Conservation (phyloP, 495 filamentous ascomycete species). For the Daldinia grandis region DNA sequence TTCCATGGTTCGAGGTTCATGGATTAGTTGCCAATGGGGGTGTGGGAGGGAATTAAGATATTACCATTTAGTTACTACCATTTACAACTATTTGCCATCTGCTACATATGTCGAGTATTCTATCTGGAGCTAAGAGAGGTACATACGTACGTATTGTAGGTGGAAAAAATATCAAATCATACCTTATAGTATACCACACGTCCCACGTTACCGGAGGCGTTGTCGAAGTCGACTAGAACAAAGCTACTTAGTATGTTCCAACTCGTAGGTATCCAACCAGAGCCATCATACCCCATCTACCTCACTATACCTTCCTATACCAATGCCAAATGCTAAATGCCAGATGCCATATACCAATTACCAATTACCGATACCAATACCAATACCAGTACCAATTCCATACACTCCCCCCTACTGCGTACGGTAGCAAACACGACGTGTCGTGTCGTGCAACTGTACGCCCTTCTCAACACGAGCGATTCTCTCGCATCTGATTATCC, state of each 20-base stretch:
- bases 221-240: constrained; percentile 7
- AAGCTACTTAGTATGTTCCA: constrained; percentile 5
- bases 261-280: constrained; percentile 2
- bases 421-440: constrained; percentile 32
- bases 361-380: neutral
- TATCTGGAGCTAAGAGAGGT: neutral
- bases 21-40: constrained; percentile 35
- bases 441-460: constrained; percentile 36
- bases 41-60: constrained; percentile 10
- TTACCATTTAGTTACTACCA: neutral
- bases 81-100: neutral
- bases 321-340: too few species aligned
- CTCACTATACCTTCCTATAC: neutral
- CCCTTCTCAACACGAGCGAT: constrained; percentile 32
- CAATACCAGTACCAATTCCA: neutral
- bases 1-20: constrained; percentile 43
- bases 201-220: constrained; percentile 20
- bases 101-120: constrained; percentile 5
- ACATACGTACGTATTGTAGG: constrained; percentile 6
- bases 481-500: constrained; percentile 34
- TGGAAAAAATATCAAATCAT: constrained; percentile 20
- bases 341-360: too few species aligned
- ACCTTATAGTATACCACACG: neutral
- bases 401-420: constrained; percentile 13
- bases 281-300: neutral